Evolutionary conservation across 768 basidiomycete genomes (phyloP).

Genomic region (Xerocomellus chrysenteron): DNA sequence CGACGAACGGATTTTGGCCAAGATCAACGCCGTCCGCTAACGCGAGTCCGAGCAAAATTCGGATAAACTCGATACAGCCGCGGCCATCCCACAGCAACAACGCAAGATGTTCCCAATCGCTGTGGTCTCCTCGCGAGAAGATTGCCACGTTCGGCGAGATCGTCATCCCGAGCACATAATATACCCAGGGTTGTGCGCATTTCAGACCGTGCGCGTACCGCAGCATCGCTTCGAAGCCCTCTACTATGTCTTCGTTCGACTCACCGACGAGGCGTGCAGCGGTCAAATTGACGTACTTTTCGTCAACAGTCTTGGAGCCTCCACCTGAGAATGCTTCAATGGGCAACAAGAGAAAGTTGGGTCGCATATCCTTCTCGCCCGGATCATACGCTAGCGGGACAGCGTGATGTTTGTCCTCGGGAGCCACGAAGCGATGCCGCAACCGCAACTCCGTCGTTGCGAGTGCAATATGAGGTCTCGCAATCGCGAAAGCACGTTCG

Average conservation of each 20-base stretch:
- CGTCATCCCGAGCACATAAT: constrained; percentile 1
- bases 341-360: constrained; percentile 15
- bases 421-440: background rate
- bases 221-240: background rate
- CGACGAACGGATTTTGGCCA: background rate
- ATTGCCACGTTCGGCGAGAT: background rate
- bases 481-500: background rate
- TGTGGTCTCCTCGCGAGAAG: constrained; percentile 1
- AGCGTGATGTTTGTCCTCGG: background rate
- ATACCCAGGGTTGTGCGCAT: constrained; percentile 9
- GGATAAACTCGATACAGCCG: background rate
- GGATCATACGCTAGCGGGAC: background rate
- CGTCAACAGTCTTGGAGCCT: background rate
- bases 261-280: constrained; percentile 4
- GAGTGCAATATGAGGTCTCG: background rate
- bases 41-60: background rate
- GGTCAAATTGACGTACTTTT: background rate
- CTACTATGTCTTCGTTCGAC: background rate
- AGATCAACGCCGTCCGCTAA: background rate
- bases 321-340: constrained; percentile 8
- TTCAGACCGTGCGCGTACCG: constrained; percentile 2
- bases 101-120: background rate
- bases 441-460: background rate
- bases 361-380: background rate
- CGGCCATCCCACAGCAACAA: background rate